Evolutionary conservation across 1,139 yeast genomes (phyloP), one percentile per base, ranked within the genome.

Genomic region (Protomyces pachydermus): DNA sequence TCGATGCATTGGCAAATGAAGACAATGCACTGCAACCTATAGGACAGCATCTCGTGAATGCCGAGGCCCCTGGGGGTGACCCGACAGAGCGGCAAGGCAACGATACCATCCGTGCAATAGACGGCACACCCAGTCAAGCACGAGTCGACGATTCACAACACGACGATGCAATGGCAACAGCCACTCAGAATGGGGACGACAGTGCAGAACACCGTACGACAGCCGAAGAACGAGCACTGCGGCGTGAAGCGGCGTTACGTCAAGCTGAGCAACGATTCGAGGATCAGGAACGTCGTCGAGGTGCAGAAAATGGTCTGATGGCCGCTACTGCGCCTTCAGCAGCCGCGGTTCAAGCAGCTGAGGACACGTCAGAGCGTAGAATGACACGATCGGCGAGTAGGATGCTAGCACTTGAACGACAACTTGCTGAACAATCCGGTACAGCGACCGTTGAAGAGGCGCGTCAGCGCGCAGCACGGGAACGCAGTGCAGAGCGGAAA

Each of bases 401-500:
- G 28, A 12, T 18, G 25, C 25, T n/a, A 23, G 61, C 35, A 18
- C 42, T 64, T 4, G 60, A 57, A 23, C 56, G 18, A 5, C 45
- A 34, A 32, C 56, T 54, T 16, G 56, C 57, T 55, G 32, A 25
- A 8, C 53, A 50, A 14, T 50, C 18, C 16, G 61, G 56, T 3
- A 28, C 45, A 6, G 39, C 42, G 35, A 18, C 46, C 42, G 38
- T 55, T n/a, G 55, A 20, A 9, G 50, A 60, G 6, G 60, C 60
- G 25, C 55, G 65, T n/a, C 56, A 45, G 3, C 60, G 56, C n/a
- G 32, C 35, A 23, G 65, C 65, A 14, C 53, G 54, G 5, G 58
- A 48, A 18, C 57, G 57, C 12, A 50, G 57, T 28, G 46, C 42
- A 14, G 61, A 56, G 39, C 56, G 63, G 9, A 56, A 57, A 35